Evolutionary conservation across 1,284 basidiomycete species (phyloP), one percentile per base, ranked within the genome.

Genomic region (Rhodotorula sp.): DNA sequence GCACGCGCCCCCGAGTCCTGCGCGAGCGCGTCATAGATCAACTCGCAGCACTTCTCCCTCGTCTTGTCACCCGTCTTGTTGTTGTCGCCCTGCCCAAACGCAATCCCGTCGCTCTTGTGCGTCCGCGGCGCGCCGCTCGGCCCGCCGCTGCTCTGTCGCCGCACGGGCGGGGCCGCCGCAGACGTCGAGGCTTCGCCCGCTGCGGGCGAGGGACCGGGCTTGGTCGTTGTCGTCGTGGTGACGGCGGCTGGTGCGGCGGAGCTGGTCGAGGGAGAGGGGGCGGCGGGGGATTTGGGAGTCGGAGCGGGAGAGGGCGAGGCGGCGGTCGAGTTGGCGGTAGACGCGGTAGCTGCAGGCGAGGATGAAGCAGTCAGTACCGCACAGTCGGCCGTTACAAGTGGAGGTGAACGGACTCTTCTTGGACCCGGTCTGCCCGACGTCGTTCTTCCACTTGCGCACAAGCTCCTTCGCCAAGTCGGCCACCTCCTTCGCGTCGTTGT

Each of bases 21-120:
- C 2, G 90, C 91, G 53, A 99, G 86, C 21, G 92, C 90, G 80
- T 97, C 91, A 80, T 98, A 98, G 25, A 97, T 86, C 79, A 98
- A 87, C 80, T 93, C 91, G 25, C 90, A 86, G 80, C 95, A 97
- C 78, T 90, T 93, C 82, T 97, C 91, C 64, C 96, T 86, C 0
- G 89, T 91, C 78, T 84, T 86, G 78, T 93, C 91, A 3, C 88
- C 88, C 0, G 86, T 72, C 44, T 69, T 80, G 19, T n/a, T 53
- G 75, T 64, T n/a, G 12, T 60, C 44, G 3, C 56, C 88, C 55
- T 82, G 83, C 59, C 84, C 81, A 7, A 87, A 84, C 61, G 84
- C 86, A 66, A 92, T 82, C 3, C 87, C 88, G 77, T 96, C 93
- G 16, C 80, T 81, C 80, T 90, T 91, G 41, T 88, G 82, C 0